Evolutionary conservation across 1,139 yeast species (phyloP).

Genomic region (Debaryomycetaceae sp.): DNA sequence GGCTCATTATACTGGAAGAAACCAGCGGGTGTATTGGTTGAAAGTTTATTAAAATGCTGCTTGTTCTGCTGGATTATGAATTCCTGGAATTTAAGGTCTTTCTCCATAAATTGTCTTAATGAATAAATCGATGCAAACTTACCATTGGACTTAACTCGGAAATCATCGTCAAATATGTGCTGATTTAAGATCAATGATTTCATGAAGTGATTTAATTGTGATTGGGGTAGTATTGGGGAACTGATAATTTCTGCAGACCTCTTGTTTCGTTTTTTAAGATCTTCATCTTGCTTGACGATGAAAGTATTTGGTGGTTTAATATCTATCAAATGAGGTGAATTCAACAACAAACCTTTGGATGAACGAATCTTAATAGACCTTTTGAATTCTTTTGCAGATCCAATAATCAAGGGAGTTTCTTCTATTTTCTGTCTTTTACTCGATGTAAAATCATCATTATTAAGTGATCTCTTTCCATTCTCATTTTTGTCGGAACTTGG

Average conservation of each 20-base stretch:
- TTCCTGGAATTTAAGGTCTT: slow-evolving; percentile 43
- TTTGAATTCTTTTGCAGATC: slow-evolving; percentile 43
- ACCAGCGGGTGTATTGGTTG: slow-evolving; percentile 5
- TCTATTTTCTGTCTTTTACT: neutral
- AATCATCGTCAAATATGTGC: slow-evolving; percentile 25
- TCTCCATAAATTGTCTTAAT: slow-evolving; percentile 51
- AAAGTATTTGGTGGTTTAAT: slow-evolving; percentile 27
- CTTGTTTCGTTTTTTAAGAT: slow-evolving; percentile 13
- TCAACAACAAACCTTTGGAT: slow-evolving; percentile 49
- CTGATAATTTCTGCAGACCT: slow-evolving; percentile 15
- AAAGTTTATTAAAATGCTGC: slow-evolving; percentile 12
- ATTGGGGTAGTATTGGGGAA: slow-evolving; percentile 24
- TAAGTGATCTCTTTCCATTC: slow-evolving; percentile 9
- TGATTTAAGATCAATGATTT: slow-evolving; percentile 16
- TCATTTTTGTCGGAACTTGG: slow-evolving; percentile 4
- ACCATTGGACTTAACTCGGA: slow-evolving; percentile 21
- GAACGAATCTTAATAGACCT: slow-evolving; percentile 44
- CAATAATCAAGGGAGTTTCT: slow-evolving; percentile 33
- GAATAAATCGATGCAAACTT: slow-evolving; percentile 44
- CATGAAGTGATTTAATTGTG: slow-evolving; percentile 26
- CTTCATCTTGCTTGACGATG: slow-evolving; percentile 11
- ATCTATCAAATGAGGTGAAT: slow-evolving; percentile 37
- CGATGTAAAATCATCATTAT: neutral
- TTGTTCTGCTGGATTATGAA: slow-evolving; percentile 23
- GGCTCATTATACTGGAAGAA: slow-evolving; percentile 8